Conservation (phyloP, 148 eudicot species). For the Talinum fruticosum region DNA sequence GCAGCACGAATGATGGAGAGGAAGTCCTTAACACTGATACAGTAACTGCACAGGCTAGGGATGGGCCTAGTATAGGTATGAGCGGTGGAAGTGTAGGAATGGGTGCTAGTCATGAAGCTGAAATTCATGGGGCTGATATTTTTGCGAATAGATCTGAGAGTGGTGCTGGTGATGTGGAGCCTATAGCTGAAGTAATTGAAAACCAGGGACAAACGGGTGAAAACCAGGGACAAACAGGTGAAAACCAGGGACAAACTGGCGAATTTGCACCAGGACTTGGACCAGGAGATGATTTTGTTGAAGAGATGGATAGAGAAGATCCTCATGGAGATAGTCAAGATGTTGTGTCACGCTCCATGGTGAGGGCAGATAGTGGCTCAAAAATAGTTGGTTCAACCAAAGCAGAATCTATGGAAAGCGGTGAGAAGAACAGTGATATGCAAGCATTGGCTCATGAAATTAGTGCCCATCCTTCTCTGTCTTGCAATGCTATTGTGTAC, state of each 20-base stretch:
- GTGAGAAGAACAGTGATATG: conserved; percentile 77
- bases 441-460: conserved; percentile 50
- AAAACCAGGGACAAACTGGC: conserved; percentile 92
- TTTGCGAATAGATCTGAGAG: conserved; percentile 85
- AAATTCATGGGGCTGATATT: conserved; percentile 84
- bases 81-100: conserved; percentile 99
- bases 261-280: conserved; percentile 76
- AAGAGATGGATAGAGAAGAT: conserved; percentile 79
- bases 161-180: conserved; percentile 89
- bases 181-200: conserved; percentile 82
- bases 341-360: conserved; percentile 67
- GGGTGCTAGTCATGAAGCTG: conserved; percentile 99
- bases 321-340: conserved; percentile 95
- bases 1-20: conserved; percentile 93
- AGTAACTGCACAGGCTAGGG: conserved; percentile 68
- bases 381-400: conserved; percentile 84
- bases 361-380: conserved; percentile 92
- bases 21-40: conserved; percentile 91
- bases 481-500: conserved; percentile 92
- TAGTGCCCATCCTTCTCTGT: conserved; percentile 80
- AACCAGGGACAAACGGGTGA: conserved; percentile 95
- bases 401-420: conserved; percentile 93
- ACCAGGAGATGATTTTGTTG: conserved; percentile 71
- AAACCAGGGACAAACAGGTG: conserved; percentile 65
- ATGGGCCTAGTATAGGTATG: conserved; percentile 80